Evolutionary conservation across 1,139 yeast species (phyloP).

Genomic region (Nakaseomyces kungkrabaensis): DNA sequence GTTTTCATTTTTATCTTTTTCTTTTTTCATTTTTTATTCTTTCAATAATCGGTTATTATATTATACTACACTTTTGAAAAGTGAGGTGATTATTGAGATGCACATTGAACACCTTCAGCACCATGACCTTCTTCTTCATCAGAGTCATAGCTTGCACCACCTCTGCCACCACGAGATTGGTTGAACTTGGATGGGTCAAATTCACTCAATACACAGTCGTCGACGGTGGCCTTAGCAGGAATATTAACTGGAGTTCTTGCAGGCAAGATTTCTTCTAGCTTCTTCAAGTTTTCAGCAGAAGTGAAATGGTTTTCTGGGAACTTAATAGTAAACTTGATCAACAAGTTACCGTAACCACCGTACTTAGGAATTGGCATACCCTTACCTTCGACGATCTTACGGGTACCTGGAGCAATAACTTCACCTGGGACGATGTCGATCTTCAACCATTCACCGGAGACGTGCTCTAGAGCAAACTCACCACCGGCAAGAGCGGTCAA

Average conservation of each 20-base stretch:
- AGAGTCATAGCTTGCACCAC: constrained; percentile 42
- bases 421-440: constrained; percentile 83
- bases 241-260: constrained; percentile 45
- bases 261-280: constrained; percentile 58
- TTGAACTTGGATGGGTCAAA: constrained; percentile 55
- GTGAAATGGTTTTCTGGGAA: constrained; percentile 63
- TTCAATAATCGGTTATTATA: constrained; percentile 9
- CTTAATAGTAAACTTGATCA: constrained; percentile 58
- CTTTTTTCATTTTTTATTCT: not conserved
- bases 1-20: too few relatives aligned
- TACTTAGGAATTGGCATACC: constrained; percentile 90
- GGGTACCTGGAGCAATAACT: constrained; percentile 73
- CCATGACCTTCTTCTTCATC: constrained; percentile 58
- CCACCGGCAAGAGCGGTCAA: constrained; percentile 97
- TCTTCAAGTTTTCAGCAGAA: constrained; percentile 53
- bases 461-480: constrained; percentile 72
- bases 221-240: constrained; percentile 61
- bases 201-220: constrained; percentile 69
- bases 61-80: not conserved
- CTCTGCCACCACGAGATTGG: constrained; percentile 34
- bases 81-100: constrained; percentile 45
- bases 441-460: constrained; percentile 81
- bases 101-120: constrained; percentile 81
- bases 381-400: constrained; percentile 79
- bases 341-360: constrained; percentile 67